Base-by-base conservation (phyloP, 2,329 filamentous ascomycete genomes). In the Cladosporium sp. region DNA sequence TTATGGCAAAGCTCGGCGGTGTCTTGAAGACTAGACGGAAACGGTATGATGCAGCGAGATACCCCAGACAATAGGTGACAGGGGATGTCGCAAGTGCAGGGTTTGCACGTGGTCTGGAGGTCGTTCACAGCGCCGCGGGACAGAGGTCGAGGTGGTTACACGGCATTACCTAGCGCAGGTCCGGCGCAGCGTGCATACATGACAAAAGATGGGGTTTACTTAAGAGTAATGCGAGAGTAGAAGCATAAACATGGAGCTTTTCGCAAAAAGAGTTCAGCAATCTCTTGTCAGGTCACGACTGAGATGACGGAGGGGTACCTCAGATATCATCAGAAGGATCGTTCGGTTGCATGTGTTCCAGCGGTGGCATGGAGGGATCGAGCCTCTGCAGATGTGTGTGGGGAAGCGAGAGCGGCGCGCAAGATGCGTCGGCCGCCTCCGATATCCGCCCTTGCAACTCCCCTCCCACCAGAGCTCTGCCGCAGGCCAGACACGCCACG, bases 281-380 rank as follows among this genome's bases (percentile, higher is more conserved):
- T 18, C 16, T 18, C 16, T 18, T 18, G 22, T 28, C 22, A 28
- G 22, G 22, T 28, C 22, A 28, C 3, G 16, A 18, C 16, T 18
- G 16, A 18, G 16, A 18, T 18, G 16, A 18, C 16, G 16, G 16
- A 18, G 16, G 16, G 16, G 2, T 18, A 3, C 16, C 16, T 18
- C 16, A 18, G 16, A 16, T 16, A 16, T 3, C 16, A 18, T 18
- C 7, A 28, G 22, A 28, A 28, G 22, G 22, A 28, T 28, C 37
- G 49, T 40, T 16, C 14, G 14, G 14, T 16, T 32, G 31, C 44
- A 45, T 48, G 48, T 60, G 52, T 54, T 61, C 55, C 54, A 28
- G 16, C 22, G 22, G 22, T 3, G 61, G 61, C 60, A 58, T 64
- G 60, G 52, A 44, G 58, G 31, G 40, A 28, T 59, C 58, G 58